These are phyloP conservation scores for Pythium phragmitis DNA, from an alignment of 352 stramenopile species.

Conservation along the genomic window DNA sequence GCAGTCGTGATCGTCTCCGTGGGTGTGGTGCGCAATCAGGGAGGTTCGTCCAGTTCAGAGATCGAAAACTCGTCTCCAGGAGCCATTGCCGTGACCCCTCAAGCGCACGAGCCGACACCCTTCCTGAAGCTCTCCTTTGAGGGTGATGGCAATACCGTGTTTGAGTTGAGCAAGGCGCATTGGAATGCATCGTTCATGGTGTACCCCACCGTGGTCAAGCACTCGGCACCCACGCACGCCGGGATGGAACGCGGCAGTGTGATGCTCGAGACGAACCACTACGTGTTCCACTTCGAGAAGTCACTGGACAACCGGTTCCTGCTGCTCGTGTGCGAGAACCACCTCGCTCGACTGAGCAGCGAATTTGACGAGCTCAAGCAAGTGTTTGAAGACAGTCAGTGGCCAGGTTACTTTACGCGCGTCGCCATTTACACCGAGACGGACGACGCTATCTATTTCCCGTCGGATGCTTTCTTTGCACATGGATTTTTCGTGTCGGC, in stretches of 20 bases:
- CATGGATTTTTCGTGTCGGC: conserved; percentile 80
- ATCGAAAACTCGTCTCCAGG: conserved; percentile 2
- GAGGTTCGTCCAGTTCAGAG: neutral
- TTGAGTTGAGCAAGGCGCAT: conserved; percentile 52
- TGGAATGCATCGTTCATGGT: conserved; percentile 74
- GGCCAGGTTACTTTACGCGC: conserved; percentile 54
- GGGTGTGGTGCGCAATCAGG: conserved; percentile 8
- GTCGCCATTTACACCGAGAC: conserved; percentile 66
- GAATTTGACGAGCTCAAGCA: conserved; percentile 48
- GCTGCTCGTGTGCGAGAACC: conserved; percentile 57
- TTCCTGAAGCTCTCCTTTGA: conserved; percentile 51
- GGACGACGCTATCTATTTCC: conserved; percentile 50
- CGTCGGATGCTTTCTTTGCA: conserved; percentile 46
- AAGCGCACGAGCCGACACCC: conserved; percentile 13
- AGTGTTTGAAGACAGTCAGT: conserved; percentile 64
- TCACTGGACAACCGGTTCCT: conserved; percentile 36
- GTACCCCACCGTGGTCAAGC: conserved; percentile 64
- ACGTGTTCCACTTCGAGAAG: conserved; percentile 71
- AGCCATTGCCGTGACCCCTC: conserved; percentile 26
- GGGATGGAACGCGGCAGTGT: conserved; percentile 52
- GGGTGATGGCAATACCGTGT: conserved; percentile 32
- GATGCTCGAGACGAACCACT: conserved; percentile 58
- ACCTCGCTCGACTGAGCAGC: conserved; percentile 37
- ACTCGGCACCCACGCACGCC: conserved; percentile 37
- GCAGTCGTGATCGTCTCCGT: conserved; percentile 13